Evolutionary conservation across 352 stramenopile species (phyloP).

Genomic region (Globisporangium megalacanthum): DNA sequence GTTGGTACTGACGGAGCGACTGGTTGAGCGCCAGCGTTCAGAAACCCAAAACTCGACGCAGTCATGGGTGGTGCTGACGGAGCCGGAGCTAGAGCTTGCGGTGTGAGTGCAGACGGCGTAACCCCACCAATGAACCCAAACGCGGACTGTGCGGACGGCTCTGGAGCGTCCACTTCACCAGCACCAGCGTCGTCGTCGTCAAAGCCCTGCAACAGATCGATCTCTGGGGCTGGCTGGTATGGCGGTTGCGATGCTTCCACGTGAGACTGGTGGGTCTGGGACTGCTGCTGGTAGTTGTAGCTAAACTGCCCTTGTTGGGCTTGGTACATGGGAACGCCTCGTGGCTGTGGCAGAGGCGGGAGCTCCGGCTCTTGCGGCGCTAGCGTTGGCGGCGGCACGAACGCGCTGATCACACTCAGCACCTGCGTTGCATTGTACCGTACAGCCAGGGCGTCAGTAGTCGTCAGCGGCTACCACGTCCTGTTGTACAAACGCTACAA

Average conservation of each 20-base stretch:
- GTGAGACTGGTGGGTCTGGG: neutral
- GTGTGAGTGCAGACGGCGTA: neutral
- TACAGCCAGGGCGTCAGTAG: neutral
- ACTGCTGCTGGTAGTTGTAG: slow-evolving; percentile 7
- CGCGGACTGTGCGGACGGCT: slow-evolving; percentile 16
- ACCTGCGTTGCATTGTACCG: slow-evolving; percentile 11
- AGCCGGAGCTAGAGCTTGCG: slow-evolving; percentile 1
- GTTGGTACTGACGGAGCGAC: neutral
- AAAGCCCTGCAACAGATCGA: slow-evolving; percentile 15
- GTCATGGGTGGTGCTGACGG: slow-evolving; percentile 24
- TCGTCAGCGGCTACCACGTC: neutral
- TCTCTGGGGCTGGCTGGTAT: slow-evolving; percentile 4
- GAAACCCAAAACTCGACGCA: slow-evolving; percentile 30
- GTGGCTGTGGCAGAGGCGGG: slow-evolving; percentile 1
- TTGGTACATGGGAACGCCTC: slow-evolving; percentile 4
- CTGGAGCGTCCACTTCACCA: neutral
- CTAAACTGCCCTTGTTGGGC: slow-evolving; percentile 2
- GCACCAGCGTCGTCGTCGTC: slow-evolving; percentile 5
- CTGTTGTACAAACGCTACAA: too few relatives aligned
- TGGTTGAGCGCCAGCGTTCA: slow-evolving; percentile 17
- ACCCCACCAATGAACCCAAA: slow-evolving; percentile 30
- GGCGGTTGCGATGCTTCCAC: neutral
- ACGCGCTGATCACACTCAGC: slow-evolving; percentile 24
- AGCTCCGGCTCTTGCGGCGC: slow-evolving; percentile 6
- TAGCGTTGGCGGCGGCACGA: slow-evolving; percentile 15